phyloP scores from a whole-genome alignment of 1,284 basidiomycete species.

The Waitea zeae region DNA sequence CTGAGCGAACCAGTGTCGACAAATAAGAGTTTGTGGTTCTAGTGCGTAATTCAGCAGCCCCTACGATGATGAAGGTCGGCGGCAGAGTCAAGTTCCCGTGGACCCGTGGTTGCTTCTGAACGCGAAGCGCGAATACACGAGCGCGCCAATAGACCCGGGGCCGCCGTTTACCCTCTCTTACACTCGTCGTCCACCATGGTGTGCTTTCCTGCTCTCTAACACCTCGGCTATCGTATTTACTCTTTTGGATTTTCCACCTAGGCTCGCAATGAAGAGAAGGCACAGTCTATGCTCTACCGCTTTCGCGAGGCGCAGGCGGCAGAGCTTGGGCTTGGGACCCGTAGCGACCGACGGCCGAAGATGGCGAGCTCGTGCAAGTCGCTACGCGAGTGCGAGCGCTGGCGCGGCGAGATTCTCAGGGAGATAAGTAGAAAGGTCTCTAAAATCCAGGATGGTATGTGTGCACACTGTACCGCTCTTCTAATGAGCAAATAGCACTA shows the following conservation, averaged over 20 bases:
- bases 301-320: constrained; percentile 95
- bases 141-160: too few species aligned
- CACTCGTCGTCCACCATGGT: not conserved
- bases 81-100: too few species aligned
- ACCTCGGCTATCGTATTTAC: not conserved
- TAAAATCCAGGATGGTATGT: constrained; percentile 89
- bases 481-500: not conserved
- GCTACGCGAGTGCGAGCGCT: constrained; percentile 85
- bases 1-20: too few species aligned
- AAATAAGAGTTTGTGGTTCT: too few species aligned
- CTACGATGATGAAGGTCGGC: too few species aligned
- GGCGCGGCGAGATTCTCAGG: constrained; percentile 87
- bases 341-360: constrained; percentile 67
- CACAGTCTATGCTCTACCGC: constrained; percentile 96
- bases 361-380: constrained; percentile 87
- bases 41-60: too few species aligned
- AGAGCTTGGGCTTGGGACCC: constrained; percentile 80
- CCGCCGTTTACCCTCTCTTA: not conserved
- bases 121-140: too few species aligned
- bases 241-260: constrained; percentile 14
- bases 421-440: constrained; percentile 95
- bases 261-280: constrained; percentile 96
- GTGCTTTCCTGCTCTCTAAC: not conserved
- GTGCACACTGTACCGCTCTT: constrained; percentile 15
- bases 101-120: too few species aligned